A percentile compares a stretch with the other conserved stretches of the same genome.
Conservation (phyloP, 1,284 basidiomycete genomes). For the Earliella scabrosa region DNA sequence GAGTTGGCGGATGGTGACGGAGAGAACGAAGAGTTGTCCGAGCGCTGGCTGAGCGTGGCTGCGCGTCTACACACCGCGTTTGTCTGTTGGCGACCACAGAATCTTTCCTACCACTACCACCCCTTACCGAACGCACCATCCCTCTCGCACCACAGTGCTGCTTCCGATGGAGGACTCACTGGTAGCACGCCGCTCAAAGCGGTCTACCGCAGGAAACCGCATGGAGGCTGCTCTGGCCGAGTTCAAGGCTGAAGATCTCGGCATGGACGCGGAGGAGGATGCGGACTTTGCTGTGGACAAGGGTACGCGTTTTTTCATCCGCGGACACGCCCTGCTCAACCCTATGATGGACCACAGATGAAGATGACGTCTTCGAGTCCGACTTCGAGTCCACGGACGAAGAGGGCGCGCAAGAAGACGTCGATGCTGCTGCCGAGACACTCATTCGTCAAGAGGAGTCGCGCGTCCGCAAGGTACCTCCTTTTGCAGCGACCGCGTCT, state of each 20-base stretch:
- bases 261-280: constrained; percentile 70
- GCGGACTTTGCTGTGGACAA: constrained; percentile 68
- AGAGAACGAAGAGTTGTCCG: background rate
- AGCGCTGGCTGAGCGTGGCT: background rate
- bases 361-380: constrained; percentile 78
- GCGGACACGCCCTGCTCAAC: background rate
- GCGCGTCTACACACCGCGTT: background rate
- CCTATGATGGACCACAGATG: constrained; percentile 49
- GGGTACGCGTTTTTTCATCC: constrained; percentile 40
- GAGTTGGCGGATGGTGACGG: background rate
- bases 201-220: constrained; percentile 79
- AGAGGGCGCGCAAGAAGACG: constrained; percentile 58
- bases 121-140: too few species aligned
- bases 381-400: constrained; percentile 86
- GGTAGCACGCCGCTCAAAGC: constrained; percentile 59
- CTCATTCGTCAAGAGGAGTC: constrained; percentile 64
- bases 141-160: too few species aligned
- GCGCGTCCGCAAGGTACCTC: constrained; percentile 54
- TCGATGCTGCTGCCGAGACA: constrained; percentile 56
- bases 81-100: background rate
- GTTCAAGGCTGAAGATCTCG: constrained; percentile 59
- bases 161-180: constrained; percentile 53
- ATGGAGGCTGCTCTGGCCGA: constrained; percentile 79
- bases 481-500: background rate
- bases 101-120: too few species aligned